phyloP scores from a whole-genome alignment of 192 early-diverging fungal genomes.

The Coemansia sp. region DNA sequence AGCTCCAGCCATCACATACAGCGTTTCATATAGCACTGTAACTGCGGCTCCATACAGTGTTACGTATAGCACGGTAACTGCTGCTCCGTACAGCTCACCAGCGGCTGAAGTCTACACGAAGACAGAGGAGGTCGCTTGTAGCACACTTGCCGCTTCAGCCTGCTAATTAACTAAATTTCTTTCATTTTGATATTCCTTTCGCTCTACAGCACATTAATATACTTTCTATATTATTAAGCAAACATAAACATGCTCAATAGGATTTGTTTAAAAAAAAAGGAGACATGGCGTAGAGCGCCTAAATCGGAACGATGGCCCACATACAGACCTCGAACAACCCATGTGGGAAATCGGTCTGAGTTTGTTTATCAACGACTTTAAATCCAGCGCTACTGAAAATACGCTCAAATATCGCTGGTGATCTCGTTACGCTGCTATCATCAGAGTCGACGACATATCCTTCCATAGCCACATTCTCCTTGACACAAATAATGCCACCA shows the following conservation, averaged over 20 bases:
- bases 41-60: not conserved
- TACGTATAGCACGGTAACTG: not conserved
- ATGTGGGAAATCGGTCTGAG: slow-evolving; percentile 71
- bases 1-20: not conserved
- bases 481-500: slow-evolving; percentile 82
- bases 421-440: slow-evolving; percentile 79
- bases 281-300: not conserved
- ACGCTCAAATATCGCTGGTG: slow-evolving; percentile 49
- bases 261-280: not conserved
- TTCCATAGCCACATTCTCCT: slow-evolving; percentile 80
- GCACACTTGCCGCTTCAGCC: not conserved
- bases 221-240: not conserved
- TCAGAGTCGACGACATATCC: slow-evolving; percentile 77
- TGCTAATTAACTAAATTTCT: not conserved
- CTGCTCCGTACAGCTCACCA: not conserved
- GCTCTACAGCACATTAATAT: too few relatives aligned
- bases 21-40: not conserved
- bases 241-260: not conserved
- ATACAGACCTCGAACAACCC: slow-evolving; percentile 74
- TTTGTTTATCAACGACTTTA: slow-evolving; percentile 63
- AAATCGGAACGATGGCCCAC: slow-evolving; percentile 53
- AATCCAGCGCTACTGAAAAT: slow-evolving; percentile 69
- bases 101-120: not conserved
- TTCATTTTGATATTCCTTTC: not conserved
- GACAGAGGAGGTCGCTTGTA: not conserved